phyloP scores from a whole-genome alignment of 352 stramenopile genomes.

The Phytophthora melonis region DNA sequence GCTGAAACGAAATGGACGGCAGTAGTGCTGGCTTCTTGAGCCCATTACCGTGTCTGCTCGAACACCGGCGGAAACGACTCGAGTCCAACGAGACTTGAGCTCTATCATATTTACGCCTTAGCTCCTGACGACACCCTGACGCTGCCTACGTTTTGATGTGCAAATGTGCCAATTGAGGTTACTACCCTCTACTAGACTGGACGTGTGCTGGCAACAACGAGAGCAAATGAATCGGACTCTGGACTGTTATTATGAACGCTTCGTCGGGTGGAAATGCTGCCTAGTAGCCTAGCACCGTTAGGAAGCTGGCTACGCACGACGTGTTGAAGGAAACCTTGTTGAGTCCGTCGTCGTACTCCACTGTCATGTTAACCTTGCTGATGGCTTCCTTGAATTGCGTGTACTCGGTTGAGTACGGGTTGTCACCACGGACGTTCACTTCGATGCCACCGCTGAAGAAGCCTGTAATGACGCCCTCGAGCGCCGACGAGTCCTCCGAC shows the following conservation, averaged over 20 bases:
- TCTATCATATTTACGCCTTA: not conserved
- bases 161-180: not conserved
- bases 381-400: conserved; percentile 48
- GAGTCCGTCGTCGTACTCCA: conserved; percentile 61
- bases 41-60: not conserved
- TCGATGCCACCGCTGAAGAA: conserved; percentile 47
- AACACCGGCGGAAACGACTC: not conserved
- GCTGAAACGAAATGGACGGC: conserved; percentile 9
- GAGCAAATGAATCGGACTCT: not conserved
- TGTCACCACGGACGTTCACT: conserved; percentile 58
- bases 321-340: conserved; percentile 45
- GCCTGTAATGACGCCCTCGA: conserved; percentile 50
- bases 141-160: not conserved
- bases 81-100: conserved; percentile 3
- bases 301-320: conserved; percentile 41
- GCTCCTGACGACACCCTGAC: not conserved
- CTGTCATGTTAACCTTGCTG: conserved; percentile 55
- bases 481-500: conserved; percentile 35
- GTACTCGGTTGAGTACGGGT: conserved; percentile 49
- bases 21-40: not conserved
- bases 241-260: not conserved
- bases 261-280: not conserved
- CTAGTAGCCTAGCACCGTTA: conserved; percentile 38
- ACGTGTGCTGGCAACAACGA: not conserved
- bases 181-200: not conserved